A percentile compares a stretch with the other conserved stretches of the same genome.
phyloP scores from a whole-genome alignment of 805 yeast species.

The Metschnikowia orientalis region DNA sequence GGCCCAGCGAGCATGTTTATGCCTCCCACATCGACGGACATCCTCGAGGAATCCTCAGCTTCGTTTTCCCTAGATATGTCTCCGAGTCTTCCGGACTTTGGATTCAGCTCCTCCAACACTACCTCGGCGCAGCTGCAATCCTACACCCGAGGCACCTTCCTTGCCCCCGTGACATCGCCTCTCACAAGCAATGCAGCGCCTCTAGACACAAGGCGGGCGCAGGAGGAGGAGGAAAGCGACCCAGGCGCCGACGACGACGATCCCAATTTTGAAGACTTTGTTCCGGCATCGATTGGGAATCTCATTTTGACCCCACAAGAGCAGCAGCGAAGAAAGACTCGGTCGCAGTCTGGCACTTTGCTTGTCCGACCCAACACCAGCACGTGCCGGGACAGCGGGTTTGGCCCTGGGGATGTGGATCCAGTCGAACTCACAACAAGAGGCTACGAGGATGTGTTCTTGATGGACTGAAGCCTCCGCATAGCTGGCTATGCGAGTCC shows the following conservation, averaged over 20 bases:
- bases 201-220: no score
- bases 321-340: constrained; percentile 59
- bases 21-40: no score
- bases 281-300: constrained; percentile 79
- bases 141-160: no score
- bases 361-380: constrained; percentile 29
- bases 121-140: no score
- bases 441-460: constrained; percentile 31
- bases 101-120: neutral
- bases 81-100: constrained; percentile 1
- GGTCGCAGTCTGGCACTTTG: constrained; percentile 46
- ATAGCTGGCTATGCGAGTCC: no score
- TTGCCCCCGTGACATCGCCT: no score
- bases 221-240: constrained; percentile 30
- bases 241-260: constrained; percentile 26
- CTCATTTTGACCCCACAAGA: constrained; percentile 76
- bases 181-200: no score
- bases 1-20: no score
- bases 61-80: no score
- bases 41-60: no score
- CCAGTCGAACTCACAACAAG: constrained; percentile 1
- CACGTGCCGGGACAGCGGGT: no score
- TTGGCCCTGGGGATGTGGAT: no score
- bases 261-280: constrained; percentile 64
- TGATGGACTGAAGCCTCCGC: constrained; percentile 39